Conservation (phyloP, 495 filamentous ascomycete genomes). For the Rusavskia elegans region DNA sequence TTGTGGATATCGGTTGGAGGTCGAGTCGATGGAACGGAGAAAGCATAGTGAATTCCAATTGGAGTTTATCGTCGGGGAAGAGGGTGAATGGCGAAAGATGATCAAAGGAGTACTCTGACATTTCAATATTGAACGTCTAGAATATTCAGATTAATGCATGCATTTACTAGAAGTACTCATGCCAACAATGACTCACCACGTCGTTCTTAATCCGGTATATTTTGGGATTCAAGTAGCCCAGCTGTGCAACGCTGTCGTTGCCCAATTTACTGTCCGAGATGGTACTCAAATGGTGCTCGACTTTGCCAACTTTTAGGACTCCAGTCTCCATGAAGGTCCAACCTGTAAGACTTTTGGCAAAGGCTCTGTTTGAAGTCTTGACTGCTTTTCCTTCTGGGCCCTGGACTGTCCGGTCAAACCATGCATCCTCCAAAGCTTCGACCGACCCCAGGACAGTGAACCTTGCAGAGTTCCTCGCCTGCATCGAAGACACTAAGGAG, state of each 20-base stretch:
- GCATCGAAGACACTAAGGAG: conserved; percentile 63
- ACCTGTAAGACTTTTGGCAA: conserved; percentile 62
- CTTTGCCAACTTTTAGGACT: conserved; percentile 68
- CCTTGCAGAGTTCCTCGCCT: conserved; percentile 84
- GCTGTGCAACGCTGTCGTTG: conserved; percentile 21
- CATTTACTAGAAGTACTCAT: not conserved
- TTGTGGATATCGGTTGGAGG: conserved; percentile 41
- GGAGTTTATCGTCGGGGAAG: conserved; percentile 51
- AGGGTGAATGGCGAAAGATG: conserved; percentile 58
- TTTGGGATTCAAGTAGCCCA: conserved; percentile 50
- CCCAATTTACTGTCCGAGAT: conserved; percentile 17
- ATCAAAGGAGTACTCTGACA: conserved; percentile 67
- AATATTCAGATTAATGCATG: conserved; percentile 13
- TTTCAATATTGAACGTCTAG: conserved; percentile 72
- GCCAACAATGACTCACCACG: conserved; percentile 47
- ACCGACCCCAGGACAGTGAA: conserved; percentile 74
- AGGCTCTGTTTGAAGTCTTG: conserved; percentile 63
- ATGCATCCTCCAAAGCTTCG: conserved; percentile 75
- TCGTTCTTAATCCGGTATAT: conserved; percentile 97
- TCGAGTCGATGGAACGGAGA: conserved; percentile 91
- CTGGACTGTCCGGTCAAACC: conserved; percentile 76
- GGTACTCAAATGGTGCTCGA: conserved; percentile 61
- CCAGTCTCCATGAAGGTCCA: conserved; percentile 95
- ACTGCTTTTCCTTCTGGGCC: conserved; percentile 31
- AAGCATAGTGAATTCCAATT: conserved; percentile 97